Evolutionary conservation across 495 filamentous ascomycete species (phyloP).

Genomic region (Penicillium lagena): DNA sequence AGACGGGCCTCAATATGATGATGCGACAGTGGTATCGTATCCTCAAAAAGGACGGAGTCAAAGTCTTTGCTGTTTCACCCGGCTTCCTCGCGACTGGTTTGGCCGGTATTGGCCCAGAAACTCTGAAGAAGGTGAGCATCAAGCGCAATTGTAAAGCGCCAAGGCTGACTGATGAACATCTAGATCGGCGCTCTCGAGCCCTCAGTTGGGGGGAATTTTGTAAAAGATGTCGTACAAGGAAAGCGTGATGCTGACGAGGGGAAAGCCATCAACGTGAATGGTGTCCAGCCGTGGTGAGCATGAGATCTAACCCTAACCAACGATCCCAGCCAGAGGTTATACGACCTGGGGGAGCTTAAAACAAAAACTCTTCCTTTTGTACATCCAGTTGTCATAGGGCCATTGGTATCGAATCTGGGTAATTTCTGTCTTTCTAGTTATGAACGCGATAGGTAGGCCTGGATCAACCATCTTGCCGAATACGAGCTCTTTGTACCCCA

Average conservation of each 20-base stretch:
- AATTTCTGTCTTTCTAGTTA: too few species aligned
- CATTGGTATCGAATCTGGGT: too few species aligned
- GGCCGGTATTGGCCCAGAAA: slow-evolving; percentile 7
- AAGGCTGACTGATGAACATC: slow-evolving; percentile 21
- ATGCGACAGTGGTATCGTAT: slow-evolving; percentile 51
- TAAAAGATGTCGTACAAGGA: slow-evolving; percentile 41
- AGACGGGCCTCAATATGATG: slow-evolving; percentile 61
- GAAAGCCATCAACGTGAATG: slow-evolving; percentile 26
- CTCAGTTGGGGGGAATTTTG: slow-evolving; percentile 32
- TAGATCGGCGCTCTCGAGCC: slow-evolving; percentile 39
- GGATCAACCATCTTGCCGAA: too few species aligned
- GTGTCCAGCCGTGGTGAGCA: slow-evolving; percentile 35
- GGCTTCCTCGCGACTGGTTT: slow-evolving; percentile 52
- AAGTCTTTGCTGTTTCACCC: slow-evolving; percentile 49
- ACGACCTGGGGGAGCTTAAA: too few species aligned
- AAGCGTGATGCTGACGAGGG: slow-evolving; percentile 41
- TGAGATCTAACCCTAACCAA: too few species aligned
- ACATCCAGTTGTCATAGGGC: too few species aligned
- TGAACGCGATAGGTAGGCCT: too few species aligned
- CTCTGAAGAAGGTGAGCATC: too few species aligned
- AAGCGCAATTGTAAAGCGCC: too few species aligned
- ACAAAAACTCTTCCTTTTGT: too few species aligned
- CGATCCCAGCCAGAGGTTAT: too few species aligned
- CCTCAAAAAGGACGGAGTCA: slow-evolving; percentile 53
- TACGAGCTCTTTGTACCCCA: too few species aligned